These are phyloP conservation scores for Diaporthe ampelina DNA, from an alignment of 2,329 filamentous ascomycete species.

Conservation along the genomic window DNA sequence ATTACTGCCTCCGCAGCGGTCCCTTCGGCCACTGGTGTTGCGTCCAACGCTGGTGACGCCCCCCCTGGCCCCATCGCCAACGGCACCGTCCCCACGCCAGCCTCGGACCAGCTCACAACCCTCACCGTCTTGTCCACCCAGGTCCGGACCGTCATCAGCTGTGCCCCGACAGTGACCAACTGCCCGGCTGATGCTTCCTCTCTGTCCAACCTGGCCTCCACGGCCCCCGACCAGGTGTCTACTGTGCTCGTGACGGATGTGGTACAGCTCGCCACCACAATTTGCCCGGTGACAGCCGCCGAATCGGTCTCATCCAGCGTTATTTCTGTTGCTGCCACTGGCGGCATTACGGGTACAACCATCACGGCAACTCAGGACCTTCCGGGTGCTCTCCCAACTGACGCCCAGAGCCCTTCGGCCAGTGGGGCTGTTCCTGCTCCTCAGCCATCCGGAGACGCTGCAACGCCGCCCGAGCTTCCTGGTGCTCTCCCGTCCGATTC, in stretches of 20 bases:
- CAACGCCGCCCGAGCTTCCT: conserved; percentile 2
- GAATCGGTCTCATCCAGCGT: conserved; percentile 27
- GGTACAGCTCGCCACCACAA: conserved; percentile 35
- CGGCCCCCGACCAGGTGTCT: conserved; percentile 27
- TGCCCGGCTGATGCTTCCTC: conserved; percentile 38
- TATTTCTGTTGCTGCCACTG: conserved; percentile 26
- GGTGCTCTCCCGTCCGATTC: conserved; percentile 2
- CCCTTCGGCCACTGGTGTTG: not conserved
- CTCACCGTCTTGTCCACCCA: conserved; percentile 38
- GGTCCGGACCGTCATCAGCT: conserved; percentile 39
- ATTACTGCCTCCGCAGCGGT: conserved; percentile 3
- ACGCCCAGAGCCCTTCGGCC: not conserved
- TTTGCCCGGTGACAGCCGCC: conserved; percentile 33
- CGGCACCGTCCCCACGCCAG: conserved; percentile 13
- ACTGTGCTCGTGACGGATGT: conserved; percentile 36
- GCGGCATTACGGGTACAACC: conserved; percentile 20
- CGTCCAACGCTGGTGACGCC: conserved; percentile 15
- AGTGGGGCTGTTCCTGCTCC: conserved; percentile 15
- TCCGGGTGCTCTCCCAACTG: conserved; percentile 18
- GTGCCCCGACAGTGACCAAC: conserved; percentile 37
- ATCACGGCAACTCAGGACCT: not conserved
- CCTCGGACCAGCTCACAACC: conserved; percentile 32
- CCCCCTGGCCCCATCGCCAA: conserved; percentile 18
- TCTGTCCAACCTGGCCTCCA: conserved; percentile 32
- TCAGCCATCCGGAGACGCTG: conserved; percentile 18